Evolutionary conservation across 1,139 yeast species (phyloP).

Genomic region (Sugiyamaella japonica): DNA sequence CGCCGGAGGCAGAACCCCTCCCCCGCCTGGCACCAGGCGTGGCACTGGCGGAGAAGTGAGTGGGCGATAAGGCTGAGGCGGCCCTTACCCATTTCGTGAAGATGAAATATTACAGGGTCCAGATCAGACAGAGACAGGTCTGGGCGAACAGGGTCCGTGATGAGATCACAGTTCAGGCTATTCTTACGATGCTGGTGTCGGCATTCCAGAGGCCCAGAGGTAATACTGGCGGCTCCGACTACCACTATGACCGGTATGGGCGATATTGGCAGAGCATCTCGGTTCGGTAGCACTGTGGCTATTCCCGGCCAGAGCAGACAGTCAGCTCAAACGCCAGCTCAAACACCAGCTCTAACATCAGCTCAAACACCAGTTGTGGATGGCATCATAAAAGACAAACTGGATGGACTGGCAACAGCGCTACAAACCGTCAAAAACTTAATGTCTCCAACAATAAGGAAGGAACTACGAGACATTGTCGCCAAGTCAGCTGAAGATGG

Average conservation of each 20-base stretch:
- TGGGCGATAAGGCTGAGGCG: no score
- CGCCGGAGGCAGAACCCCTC: no score
- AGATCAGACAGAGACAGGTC: no score
- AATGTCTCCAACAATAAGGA: not conserved
- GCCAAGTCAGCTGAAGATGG: not conserved
- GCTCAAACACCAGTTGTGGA: not conserved
- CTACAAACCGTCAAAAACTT: not conserved
- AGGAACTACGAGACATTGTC: constrained; percentile 3
- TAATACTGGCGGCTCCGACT: no score
- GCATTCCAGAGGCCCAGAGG: not conserved
- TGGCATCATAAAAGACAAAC: not conserved
- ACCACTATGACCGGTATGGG: no score
- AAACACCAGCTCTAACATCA: no score
- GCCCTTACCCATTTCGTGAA: not conserved
- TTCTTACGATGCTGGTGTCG: no score
- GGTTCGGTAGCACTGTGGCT: no score
- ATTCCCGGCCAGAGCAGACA: no score
- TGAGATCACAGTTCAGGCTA: not conserved
- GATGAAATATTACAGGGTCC: not conserved
- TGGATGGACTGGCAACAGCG: not conserved
- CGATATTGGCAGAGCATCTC: no score
- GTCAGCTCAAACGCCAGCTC: not conserved
- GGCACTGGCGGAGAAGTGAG: no score
- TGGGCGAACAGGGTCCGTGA: not conserved
- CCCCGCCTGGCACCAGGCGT: no score